phyloP scores from a whole-genome alignment of 2,329 filamentous ascomycete species.

The Cladosporium sp. region DNA sequence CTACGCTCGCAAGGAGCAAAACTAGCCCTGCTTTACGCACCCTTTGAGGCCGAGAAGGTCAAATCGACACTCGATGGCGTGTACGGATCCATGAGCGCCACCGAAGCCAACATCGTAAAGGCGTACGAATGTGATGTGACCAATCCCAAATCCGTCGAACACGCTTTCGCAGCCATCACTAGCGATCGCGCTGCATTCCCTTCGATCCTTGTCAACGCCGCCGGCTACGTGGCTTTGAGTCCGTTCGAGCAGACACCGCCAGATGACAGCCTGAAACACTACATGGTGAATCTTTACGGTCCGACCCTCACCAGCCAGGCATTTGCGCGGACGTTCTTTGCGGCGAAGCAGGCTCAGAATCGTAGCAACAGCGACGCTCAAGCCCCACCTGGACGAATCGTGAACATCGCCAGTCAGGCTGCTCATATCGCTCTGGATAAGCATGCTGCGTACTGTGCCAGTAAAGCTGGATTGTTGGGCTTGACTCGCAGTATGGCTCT shows the following conservation, averaged over 20 bases:
- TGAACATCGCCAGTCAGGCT: slow-evolving; percentile 45
- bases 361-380: neutral
- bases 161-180: slow-evolving; percentile 27
- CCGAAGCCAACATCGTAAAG: slow-evolving; percentile 18
- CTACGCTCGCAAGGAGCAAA: slow-evolving; percentile 39
- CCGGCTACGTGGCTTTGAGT: slow-evolving; percentile 35
- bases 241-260: slow-evolving; percentile 24
- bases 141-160: slow-evolving; percentile 24
- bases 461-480: slow-evolving; percentile 43
- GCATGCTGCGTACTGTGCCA: slow-evolving; percentile 47
- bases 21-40: slow-evolving; percentile 45
- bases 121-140: slow-evolving; percentile 35
- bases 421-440: slow-evolving; percentile 43
- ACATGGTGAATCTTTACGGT: slow-evolving; percentile 42
- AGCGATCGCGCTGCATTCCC: slow-evolving; percentile 27
- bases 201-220: slow-evolving; percentile 32
- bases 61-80: slow-evolving; percentile 34
- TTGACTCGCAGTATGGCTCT: slow-evolving; percentile 44
- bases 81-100: slow-evolving; percentile 27
- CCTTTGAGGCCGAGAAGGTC: slow-evolving; percentile 40
- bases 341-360: slow-evolving; percentile 17
- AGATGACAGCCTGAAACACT: slow-evolving; percentile 41
- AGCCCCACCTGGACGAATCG: slow-evolving; percentile 31
- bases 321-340: slow-evolving; percentile 40
- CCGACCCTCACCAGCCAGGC: slow-evolving; percentile 45